Evolutionary conservation across 441 rosid species (phyloP).

Genomic region (Jatropha multifida): DNA sequence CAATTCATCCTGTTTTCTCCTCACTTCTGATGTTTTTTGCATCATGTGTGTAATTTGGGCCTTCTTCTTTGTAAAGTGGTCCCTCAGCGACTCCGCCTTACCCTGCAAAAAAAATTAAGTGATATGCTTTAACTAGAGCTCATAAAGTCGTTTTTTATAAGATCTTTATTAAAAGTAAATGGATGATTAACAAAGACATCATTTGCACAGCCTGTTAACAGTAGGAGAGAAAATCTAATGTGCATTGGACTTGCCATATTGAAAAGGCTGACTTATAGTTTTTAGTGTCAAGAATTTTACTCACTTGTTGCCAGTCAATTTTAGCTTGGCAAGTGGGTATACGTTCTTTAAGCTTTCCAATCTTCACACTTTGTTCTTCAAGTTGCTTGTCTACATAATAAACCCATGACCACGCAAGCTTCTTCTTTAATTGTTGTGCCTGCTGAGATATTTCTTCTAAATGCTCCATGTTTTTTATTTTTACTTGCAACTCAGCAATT

Average conservation of each 20-base stretch:
- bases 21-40: conserved; percentile 65
- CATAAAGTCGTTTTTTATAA: not conserved
- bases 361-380: conserved; percentile 45
- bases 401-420: conserved; percentile 97
- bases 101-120: conserved; percentile 39
- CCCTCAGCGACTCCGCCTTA: conserved; percentile 53
- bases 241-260: not conserved
- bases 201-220: not conserved
- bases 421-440: conserved; percentile 68
- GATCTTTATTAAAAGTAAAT: not conserved
- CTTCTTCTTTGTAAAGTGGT: conserved; percentile 58
- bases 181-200: not conserved
- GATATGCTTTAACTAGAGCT: conserved; percentile 16
- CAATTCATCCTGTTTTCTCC: conserved; percentile 61
- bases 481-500: conserved; percentile 59
- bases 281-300: conserved; percentile 30
- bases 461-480: conserved; percentile 83
- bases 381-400: conserved; percentile 73
- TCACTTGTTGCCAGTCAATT: conserved; percentile 68
- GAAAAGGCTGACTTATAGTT: not conserved
- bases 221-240: not conserved
- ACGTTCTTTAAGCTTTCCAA: conserved; percentile 71
- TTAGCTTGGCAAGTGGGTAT: conserved; percentile 80
- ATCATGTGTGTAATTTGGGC: conserved; percentile 60
- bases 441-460: conserved; percentile 72